Conservation (phyloP, 2,329 filamentous ascomycete genomes). For the Penicillium sp. region DNA sequence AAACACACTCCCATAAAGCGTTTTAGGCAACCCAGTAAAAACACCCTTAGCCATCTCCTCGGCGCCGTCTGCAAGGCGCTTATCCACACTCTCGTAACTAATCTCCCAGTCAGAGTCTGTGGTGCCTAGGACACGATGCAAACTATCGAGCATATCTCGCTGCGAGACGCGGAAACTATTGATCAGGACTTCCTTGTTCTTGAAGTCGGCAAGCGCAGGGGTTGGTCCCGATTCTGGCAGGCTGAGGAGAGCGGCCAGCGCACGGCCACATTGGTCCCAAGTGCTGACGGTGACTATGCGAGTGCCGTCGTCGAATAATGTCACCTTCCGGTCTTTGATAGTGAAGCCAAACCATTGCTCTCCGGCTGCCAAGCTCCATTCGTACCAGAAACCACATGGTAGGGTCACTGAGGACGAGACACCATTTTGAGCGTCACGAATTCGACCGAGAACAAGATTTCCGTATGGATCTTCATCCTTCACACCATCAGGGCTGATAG, state of each 20-base stretch:
- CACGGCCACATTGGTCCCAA: conserved; percentile 54
- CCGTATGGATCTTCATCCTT: conserved; percentile 22
- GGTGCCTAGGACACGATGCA: conserved; percentile 56
- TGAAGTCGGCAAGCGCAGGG: conserved; percentile 23
- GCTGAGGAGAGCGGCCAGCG: conserved; percentile 51
- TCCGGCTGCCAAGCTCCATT: conserved; percentile 44
- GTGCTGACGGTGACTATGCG: conserved; percentile 59
- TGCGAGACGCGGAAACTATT: conserved; percentile 59
- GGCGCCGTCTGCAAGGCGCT: conserved; percentile 11
- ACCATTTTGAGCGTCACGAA: conserved; percentile 36
- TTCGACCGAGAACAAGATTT: conserved; percentile 19
- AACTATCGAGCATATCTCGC: conserved; percentile 59
- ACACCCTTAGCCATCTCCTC: conserved; percentile 5
- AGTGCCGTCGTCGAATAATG: conserved; percentile 55
- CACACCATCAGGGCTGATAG: conserved; percentile 22
- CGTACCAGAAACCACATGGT: conserved; percentile 52
- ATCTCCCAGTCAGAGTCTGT: conserved; percentile 57
- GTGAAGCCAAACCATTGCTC: conserved; percentile 48
- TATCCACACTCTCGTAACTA: conserved; percentile 4
- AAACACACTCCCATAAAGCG: conserved; percentile 10
- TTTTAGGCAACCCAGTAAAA: conserved; percentile 7
- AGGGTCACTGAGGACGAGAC: conserved; percentile 41
- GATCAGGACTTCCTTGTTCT: conserved; percentile 50
- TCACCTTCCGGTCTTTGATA: conserved; percentile 40
- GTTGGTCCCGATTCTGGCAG: conserved; percentile 42